Evolutionary conservation across 768 basidiomycete species (phyloP), one percentile per base, ranked within the genome.

Genomic region (Kwoniella shandongensis): DNA sequence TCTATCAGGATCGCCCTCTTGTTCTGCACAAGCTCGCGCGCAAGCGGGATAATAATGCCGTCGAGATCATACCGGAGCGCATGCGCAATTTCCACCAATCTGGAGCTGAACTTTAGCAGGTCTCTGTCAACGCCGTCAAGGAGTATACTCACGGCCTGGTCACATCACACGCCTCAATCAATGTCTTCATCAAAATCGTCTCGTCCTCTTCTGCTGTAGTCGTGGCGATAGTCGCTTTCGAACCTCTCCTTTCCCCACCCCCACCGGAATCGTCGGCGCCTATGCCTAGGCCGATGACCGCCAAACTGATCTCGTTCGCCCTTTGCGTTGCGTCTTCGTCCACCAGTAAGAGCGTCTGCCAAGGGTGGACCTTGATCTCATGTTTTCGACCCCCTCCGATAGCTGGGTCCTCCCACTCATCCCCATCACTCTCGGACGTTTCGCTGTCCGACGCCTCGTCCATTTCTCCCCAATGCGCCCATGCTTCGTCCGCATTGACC

Each of bases 21-120:
- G 76, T 92, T 91, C 57, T 89, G 86, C 27, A 97, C 88, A 27
- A 99, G 81, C 83, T 91, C 91, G 17, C 90, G 84, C 8, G 94
- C 93, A n/a, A 88, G 84, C 0, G 91, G 89, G 69, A 88, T 89
- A 0, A 94, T 82, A 66, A 94, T 89, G 0, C 59, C 66, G n/a
- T 75, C 70, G 17, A 78, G 63, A 45, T 76, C 72, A 42, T 67
- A 71, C 0, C 69, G 65, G 0, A 76, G 61, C 3, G 63, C 27
- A 50, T 70, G 68, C 13, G 76, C 76, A 15, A 78, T 71, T 13
- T 76, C 74, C 18, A 57, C 63, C 29, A 78, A 52, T 6, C 76
- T 78, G 55, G 7, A 7, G 7, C 44, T 26, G 23, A 57, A 20
- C 13, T 6, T 20, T 45, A 8, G 27, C 8, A 5, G 23, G 29